A percentile compares a stretch with the other conserved stretches of the same genome.
Conservation (phyloP, 345 rosid species). For the Lumnitzera littorea region DNA sequence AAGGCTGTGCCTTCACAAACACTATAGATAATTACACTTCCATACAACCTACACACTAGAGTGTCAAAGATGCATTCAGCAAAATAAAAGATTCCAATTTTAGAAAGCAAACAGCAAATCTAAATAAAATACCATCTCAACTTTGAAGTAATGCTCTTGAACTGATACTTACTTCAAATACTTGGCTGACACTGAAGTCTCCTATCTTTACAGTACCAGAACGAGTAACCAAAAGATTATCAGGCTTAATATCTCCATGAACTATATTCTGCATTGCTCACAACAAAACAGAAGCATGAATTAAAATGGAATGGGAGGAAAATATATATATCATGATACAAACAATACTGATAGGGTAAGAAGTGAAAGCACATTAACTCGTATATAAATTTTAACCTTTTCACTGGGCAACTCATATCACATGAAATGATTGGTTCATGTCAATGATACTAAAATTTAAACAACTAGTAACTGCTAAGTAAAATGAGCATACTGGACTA, state of each 20-base stretch:
- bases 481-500: too few species aligned
- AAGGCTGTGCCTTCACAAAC: too few species aligned
- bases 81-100: too few species aligned
- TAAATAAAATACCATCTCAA: background rate
- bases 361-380: background rate
- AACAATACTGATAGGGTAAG: background rate
- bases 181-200: conserved; percentile 98
- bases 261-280: conserved; percentile 59
- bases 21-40: too few species aligned
- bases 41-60: too few species aligned
- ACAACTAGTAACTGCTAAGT: too few species aligned
- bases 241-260: conserved; percentile 99
- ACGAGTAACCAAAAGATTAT: conserved; percentile 76
- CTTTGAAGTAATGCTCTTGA: background rate
- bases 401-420: too few species aligned
- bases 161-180: conserved; percentile 61
- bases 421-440: too few species aligned
- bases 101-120: too few species aligned
- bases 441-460: too few species aligned
- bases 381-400: too few species aligned
- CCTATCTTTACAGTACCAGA: conserved; percentile 84
- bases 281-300: background rate
- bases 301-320: background rate
- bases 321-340: background rate
- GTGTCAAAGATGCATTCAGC: too few species aligned